Percentiles rank a stretch among this genome's conserved stretches.
phyloP scores from a whole-genome alignment of 495 filamentous ascomycete genomes.

The Venustampulla echinocandica region DNA sequence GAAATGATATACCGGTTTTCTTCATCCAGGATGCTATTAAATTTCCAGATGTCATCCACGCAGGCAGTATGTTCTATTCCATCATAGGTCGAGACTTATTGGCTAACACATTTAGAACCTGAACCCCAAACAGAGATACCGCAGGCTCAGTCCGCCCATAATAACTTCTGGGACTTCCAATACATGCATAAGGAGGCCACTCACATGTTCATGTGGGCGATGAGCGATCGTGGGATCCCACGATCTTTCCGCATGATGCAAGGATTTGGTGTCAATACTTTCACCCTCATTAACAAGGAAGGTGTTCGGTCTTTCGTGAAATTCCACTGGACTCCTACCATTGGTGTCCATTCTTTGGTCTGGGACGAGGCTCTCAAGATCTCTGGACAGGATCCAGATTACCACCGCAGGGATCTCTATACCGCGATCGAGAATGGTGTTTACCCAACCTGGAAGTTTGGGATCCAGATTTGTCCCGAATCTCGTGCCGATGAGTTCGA shows the following conservation, averaged over 20 bases:
- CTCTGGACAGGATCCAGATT: constrained; percentile 74
- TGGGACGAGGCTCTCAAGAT: constrained; percentile 88
- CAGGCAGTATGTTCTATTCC: constrained; percentile 40
- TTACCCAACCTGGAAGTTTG: constrained; percentile 78
- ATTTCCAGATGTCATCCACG: constrained; percentile 69
- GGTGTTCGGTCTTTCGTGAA: constrained; percentile 74
- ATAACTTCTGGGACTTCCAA: constrained; percentile 54
- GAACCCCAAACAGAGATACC: constrained; percentile 69
- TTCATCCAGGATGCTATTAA: constrained; percentile 68
- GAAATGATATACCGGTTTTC: constrained; percentile 59
- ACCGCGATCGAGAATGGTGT: constrained; percentile 69
- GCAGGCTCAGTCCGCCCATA: constrained; percentile 57
- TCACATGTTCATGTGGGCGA: constrained; percentile 79
- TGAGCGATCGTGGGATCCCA: constrained; percentile 73
- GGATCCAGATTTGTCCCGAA: constrained; percentile 67
- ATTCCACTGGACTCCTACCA: constrained; percentile 67
- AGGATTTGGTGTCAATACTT: constrained; percentile 86
- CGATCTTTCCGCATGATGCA: constrained; percentile 85
- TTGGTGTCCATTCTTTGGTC: constrained; percentile 76
- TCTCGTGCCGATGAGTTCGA: constrained; percentile 70
- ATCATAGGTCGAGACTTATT: not conserved
- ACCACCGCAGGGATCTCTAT: constrained; percentile 75
- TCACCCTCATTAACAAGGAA: constrained; percentile 59
- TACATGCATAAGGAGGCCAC: constrained; percentile 64
- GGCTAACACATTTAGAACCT: constrained; percentile 38